Base-by-base conservation (phyloP, 208 protist species). In the Borovskyia barvae region DNA sequence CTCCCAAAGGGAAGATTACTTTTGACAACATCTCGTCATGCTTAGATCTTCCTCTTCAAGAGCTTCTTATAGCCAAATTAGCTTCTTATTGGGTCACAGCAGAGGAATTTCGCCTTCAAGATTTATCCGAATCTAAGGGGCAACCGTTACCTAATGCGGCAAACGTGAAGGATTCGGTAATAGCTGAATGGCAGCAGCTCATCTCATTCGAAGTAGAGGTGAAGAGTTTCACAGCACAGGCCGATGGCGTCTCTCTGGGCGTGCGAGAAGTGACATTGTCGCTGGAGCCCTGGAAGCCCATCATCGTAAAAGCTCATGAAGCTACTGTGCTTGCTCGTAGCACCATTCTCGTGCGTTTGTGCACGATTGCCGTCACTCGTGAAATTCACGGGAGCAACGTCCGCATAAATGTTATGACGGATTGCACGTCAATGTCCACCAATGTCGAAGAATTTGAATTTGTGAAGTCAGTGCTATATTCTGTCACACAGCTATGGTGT, bases 381-480 rank as follows among this genome's bases (percentile, higher is more conserved):
- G 32, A 12, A 3, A 9, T 53, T 8, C 17, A 9, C 35, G 14
- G 17, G 28, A 42, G 41, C 14, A 14, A 4, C 9, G 22, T 28
- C 25, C 5, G 32, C 1, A 36, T 71, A 19, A 41, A 35, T 14
- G 54, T 71, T 28, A 33, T 33, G 12, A 56, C 39, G 7, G 41
- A 45, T 17, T 52, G 48, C 29, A 56, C 64, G 15, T 26, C 19
- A 5, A 28, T 64, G 14, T 71, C 64, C n/a, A 63, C 64, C 15
- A 51, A 64, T 29, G 40, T 71, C 7, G 64, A 71, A 28, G 51
- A 32, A 0, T 63, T 71, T 9, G 55, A 58, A 22, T 58, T 52
- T 26, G 55, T 64, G 12, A 64, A 64, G 40, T 49, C 59, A 26
- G 41, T 63, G 2, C 14, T 71, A 1, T 7, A 19, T 15, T 32